Evolutionary conservation across 202 grass and related monocot species (phyloP).

Genomic region (Miscanthus sacchariflorus): DNA sequence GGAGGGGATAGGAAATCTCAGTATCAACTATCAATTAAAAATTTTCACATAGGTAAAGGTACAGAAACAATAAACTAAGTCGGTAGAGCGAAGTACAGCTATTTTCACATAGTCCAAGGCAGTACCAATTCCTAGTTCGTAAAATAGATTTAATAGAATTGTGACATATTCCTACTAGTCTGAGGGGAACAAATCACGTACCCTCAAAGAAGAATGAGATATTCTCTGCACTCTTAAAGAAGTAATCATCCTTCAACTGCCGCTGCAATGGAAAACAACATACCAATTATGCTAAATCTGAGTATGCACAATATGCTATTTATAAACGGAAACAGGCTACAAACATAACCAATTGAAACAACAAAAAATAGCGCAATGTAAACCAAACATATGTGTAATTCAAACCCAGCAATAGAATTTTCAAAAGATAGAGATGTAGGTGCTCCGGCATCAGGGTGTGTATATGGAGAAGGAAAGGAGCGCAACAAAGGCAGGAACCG

Average conservation of each 20-base stretch:
- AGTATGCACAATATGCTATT: background rate
- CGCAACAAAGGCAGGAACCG: background rate
- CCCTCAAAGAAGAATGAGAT: conserved; percentile 99
- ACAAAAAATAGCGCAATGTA: background rate
- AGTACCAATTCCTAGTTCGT: conserved; percentile 29
- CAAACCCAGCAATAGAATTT: background rate
- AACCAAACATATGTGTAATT: background rate
- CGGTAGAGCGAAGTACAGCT: background rate
- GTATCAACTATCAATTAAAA: background rate
- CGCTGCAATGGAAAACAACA: conserved; percentile 59
- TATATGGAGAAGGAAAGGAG: conserved; percentile 9
- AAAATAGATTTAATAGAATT: background rate
- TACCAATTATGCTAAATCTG: background rate
- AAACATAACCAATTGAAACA: background rate
- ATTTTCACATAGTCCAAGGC: background rate
- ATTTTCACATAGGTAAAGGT: background rate
- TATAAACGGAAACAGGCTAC: background rate
- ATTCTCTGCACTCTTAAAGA: conserved; percentile 89
- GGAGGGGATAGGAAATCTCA: background rate
- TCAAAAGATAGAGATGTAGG: background rate
- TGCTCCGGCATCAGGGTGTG: background rate
- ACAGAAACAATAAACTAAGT: background rate
- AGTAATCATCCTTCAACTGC: conserved; percentile 84
- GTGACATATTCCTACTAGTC: background rate
- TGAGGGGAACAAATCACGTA: conserved; percentile 45